Evolutionary conservation across 1,284 basidiomycete species (phyloP).

Genomic region (Athelia sp.): DNA sequence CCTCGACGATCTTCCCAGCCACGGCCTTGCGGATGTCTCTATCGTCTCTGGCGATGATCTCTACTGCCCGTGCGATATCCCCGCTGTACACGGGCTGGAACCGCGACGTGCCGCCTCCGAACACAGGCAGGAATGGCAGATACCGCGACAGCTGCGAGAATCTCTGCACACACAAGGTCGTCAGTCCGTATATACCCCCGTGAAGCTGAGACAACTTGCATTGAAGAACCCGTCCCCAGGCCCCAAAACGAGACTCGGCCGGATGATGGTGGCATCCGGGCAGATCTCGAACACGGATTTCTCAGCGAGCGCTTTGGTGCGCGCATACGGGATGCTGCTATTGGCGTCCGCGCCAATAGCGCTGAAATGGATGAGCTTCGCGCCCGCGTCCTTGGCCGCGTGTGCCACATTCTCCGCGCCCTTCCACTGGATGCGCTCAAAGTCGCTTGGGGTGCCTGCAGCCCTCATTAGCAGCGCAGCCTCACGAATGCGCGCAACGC

Average conservation of each 20-base stretch:
- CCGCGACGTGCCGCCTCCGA: conserved; percentile 57
- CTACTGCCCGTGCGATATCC: conserved; percentile 57
- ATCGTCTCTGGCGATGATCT: conserved; percentile 48
- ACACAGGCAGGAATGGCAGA: conserved; percentile 67
- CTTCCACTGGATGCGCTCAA: conserved; percentile 56
- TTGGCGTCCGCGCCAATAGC: conserved; percentile 52
- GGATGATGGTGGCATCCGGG: conserved; percentile 54
- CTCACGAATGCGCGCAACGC: background rate
- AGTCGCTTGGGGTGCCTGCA: conserved; percentile 43
- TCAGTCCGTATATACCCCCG: too few relatives aligned
- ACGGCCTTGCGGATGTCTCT: conserved; percentile 32
- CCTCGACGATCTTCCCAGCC: conserved; percentile 59
- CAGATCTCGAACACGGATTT: conserved; percentile 38
- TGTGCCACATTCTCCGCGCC: conserved; percentile 62
- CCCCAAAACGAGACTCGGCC: conserved; percentile 69
- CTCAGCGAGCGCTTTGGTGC: conserved; percentile 65
- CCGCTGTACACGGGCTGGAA: conserved; percentile 71
- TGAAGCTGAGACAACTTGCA: conserved; percentile 37
- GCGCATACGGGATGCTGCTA: conserved; percentile 45
- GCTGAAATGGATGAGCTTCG: conserved; percentile 57
- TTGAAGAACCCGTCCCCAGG: conserved; percentile 71
- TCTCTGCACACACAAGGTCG: conserved; percentile 32
- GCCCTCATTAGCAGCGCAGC: too few relatives aligned
- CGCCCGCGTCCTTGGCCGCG: conserved; percentile 38
- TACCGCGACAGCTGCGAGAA: conserved; percentile 54